Conservation (phyloP, 2,329 filamentous ascomycete genomes). For the Mariannaea sp. region DNA sequence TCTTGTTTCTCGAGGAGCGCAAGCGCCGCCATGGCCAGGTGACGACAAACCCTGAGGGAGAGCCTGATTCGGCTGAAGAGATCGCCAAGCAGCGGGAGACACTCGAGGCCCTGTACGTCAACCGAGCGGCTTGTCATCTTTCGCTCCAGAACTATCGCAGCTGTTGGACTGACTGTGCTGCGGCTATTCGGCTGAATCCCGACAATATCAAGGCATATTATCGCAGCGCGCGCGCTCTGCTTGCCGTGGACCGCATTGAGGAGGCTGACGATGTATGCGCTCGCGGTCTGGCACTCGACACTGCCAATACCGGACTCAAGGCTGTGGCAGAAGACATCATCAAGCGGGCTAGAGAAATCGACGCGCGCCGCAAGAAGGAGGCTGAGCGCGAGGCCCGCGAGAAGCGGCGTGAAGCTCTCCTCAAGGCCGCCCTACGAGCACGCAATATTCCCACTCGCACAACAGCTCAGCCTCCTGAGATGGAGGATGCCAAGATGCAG, state of each 20-base stretch:
- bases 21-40: slow-evolving; percentile 52
- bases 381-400: slow-evolving; percentile 59
- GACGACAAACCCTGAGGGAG: slow-evolving; percentile 39
- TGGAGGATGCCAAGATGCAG: slow-evolving; percentile 78
- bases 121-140: slow-evolving; percentile 88
- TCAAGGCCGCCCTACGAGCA: slow-evolving; percentile 69
- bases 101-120: slow-evolving; percentile 79
- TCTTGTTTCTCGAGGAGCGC: slow-evolving; percentile 68
- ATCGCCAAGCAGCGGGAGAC: slow-evolving; percentile 63
- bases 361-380: slow-evolving; percentile 60
- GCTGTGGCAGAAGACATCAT: slow-evolving; percentile 66
- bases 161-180: slow-evolving; percentile 82
- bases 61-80: slow-evolving; percentile 56
- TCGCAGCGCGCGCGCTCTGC: slow-evolving; percentile 76
- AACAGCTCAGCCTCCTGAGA: slow-evolving; percentile 76
- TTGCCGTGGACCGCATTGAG: slow-evolving; percentile 75
- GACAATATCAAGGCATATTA: slow-evolving; percentile 90
- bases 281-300: slow-evolving; percentile 74
- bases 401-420: slow-evolving; percentile 61
- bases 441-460: slow-evolving; percentile 71
- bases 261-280: slow-evolving; percentile 83
- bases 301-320: slow-evolving; percentile 69
- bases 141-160: slow-evolving; percentile 87
- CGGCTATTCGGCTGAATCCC: slow-evolving; percentile 77
- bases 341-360: slow-evolving; percentile 59